Percentiles rank a stretch among this genome's conserved stretches.
Conservation (phyloP, 2,329 filamentous ascomycete genomes). For the Volutella citrinella region DNA sequence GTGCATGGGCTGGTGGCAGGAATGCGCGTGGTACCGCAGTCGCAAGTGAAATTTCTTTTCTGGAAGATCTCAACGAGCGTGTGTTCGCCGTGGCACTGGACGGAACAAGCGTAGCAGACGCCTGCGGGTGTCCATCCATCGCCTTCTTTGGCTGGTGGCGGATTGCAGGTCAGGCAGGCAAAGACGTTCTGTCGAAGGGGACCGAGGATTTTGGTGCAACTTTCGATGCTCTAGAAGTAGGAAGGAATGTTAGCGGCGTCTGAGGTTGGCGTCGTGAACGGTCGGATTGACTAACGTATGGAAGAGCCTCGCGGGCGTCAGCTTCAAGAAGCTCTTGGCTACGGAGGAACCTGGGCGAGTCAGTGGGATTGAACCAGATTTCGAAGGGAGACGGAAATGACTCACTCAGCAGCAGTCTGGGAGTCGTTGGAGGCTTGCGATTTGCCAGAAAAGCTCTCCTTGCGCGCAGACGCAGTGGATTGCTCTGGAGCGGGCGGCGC, state of each 20-base stretch:
- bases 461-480: constrained; percentile 37
- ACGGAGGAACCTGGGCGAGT: constrained; percentile 70
- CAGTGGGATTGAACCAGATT: background rate
- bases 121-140: constrained; percentile 62
- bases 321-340: constrained; percentile 88
- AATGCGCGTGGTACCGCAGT: constrained; percentile 86
- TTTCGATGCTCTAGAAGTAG: constrained; percentile 80
- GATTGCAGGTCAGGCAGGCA: constrained; percentile 91
- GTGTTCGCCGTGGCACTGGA: constrained; percentile 95
- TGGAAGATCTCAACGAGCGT: constrained; percentile 92
- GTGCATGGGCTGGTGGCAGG: constrained; percentile 68
- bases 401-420: constrained; percentile 70
- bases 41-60: constrained; percentile 93
- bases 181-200: constrained; percentile 85
- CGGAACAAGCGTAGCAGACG: constrained; percentile 94
- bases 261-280: too few relatives aligned
- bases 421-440: constrained; percentile 59
- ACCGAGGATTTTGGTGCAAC: constrained; percentile 87
- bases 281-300: constrained; percentile 64
- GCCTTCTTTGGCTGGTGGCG: constrained; percentile 61
- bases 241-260: too few relatives aligned
- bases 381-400: background rate
- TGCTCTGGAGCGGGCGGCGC: constrained; percentile 23
- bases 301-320: constrained; percentile 90
- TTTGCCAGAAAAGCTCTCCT: constrained; percentile 57